Base-by-base conservation (phyloP, 73 alveolate genomes). In the Loxodes magnus region DNA sequence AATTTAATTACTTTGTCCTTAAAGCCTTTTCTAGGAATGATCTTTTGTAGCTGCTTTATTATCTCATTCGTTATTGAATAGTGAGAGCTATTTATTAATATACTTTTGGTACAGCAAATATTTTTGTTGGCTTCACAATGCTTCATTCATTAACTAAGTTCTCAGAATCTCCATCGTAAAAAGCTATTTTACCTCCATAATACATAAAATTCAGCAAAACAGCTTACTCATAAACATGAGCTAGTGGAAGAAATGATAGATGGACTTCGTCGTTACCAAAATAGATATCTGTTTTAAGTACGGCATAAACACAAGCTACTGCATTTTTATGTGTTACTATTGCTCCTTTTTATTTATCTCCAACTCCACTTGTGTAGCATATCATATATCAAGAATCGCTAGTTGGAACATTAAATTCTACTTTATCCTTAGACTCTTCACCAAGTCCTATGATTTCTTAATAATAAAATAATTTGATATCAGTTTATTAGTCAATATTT, bases 301-400 rank as follows among this genome's bases (percentile, higher is more conserved):
- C 59, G 4, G 74, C 70, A 29, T 59, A 72, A 16, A 76, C 35
- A 7, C 35, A 46, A 27, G 75, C 41, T 2, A 49, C 43, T 3
- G 61, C 35, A 41, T 76, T 76, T 35, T 39, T 33, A 56, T 81
- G 94, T 15, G 90, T 38, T n/a, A 77, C 15, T 79, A 70, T 61
- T n/a, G 64, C 94, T 3, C 90, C 94, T 63, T 78, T 78, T 5
- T 83, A 79, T 12, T 41, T 7, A n/a, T 90, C 94, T 15, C 90
- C 76, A 19, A 90, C 76, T 2, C 94, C 94, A 24, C 78, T 48
- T 37, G 94, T 81, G 57, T 81, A 81, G 51, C 90, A 67, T 12
- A 81, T 33, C 24, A 82, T 73, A 52, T 42, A 16, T 9, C 14
- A 16, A 39, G 7, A 12, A 12, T 16, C 53, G 19, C 35, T 23